Percentiles rank a stretch among this genome's conserved stretches.
phyloP scores from a whole-genome alignment of 352 stramenopile genomes.

The Phytopythium litorale region DNA sequence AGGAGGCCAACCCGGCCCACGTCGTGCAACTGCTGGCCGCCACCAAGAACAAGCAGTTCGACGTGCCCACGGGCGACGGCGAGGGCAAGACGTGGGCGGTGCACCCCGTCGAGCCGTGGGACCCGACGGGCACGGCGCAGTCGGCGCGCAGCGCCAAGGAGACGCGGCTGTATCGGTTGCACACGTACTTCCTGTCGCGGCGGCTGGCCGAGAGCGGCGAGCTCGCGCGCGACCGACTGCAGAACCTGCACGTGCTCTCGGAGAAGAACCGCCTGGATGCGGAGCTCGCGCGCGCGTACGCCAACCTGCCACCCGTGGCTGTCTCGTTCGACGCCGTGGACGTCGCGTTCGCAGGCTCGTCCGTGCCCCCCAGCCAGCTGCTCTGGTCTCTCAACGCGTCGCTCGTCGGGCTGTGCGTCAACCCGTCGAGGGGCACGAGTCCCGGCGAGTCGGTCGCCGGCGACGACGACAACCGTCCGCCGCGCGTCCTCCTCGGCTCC shows the following conservation, averaged over 20 bases:
- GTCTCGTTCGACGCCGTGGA: conserved; percentile 61
- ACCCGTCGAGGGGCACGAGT: conserved; percentile 11
- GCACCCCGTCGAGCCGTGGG: conserved; percentile 62
- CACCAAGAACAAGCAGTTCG: conserved; percentile 86
- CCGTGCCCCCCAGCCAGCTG: conserved; percentile 69
- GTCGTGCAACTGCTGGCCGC: conserved; percentile 93
- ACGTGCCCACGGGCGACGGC: conserved; percentile 36
- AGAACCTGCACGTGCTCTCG: conserved; percentile 66
- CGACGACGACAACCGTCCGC: conserved; percentile 25
- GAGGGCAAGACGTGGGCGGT: conserved; percentile 38
- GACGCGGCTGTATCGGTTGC: conserved; percentile 71
- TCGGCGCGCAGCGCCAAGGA: conserved; percentile 77
- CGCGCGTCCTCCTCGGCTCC: conserved; percentile 52
- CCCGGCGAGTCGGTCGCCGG: not conserved
- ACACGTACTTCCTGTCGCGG: conserved; percentile 74
- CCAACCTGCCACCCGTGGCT: conserved; percentile 34
- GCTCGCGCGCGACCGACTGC: conserved; percentile 36
- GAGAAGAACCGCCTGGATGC: conserved; percentile 65
- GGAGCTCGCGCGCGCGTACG: conserved; percentile 51
- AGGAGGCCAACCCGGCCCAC: conserved; percentile 80
- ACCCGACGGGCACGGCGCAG: conserved; percentile 56
- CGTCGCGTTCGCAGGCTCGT: conserved; percentile 50
- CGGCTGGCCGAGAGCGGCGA: conserved; percentile 9
- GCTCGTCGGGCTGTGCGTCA: conserved; percentile 74
- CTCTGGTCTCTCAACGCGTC: conserved; percentile 69